Evolutionary conservation across 2,329 filamentous ascomycete species (phyloP).

Genomic region (Chrysosporium queenslandicum): DNA sequence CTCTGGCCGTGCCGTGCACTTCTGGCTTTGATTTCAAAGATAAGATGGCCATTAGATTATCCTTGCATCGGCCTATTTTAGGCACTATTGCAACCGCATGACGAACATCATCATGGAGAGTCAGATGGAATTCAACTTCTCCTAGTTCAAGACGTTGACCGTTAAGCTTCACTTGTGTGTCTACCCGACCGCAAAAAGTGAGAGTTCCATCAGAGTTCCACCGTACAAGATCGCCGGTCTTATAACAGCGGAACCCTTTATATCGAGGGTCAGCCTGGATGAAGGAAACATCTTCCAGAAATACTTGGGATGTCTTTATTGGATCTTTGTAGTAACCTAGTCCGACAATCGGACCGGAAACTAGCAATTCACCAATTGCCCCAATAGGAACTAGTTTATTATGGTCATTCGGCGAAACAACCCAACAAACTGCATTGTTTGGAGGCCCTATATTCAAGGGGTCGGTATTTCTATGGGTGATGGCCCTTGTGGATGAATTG

Average conservation of each 20-base stretch:
- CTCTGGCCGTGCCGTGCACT: too few species aligned
- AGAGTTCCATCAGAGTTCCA: conserved; percentile 25
- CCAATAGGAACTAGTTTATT: conserved; percentile 19
- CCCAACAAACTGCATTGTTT: conserved; percentile 16
- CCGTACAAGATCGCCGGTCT: conserved; percentile 29
- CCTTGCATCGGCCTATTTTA: neutral
- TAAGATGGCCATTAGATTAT: conserved; percentile 6
- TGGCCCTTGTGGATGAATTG: conserved; percentile 9
- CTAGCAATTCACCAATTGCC: conserved; percentile 23
- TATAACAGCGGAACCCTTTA: conserved; percentile 29
- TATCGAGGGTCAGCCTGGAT: conserved; percentile 14
- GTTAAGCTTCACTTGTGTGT: conserved; percentile 28
- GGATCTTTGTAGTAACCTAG: conserved; percentile 30
- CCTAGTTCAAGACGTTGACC: conserved; percentile 30
- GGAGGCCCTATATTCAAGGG: conserved; percentile 9
- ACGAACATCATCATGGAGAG: neutral
- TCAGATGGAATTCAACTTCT: conserved; percentile 24
- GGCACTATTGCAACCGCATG: conserved; percentile 1
- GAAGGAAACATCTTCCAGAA: conserved; percentile 17
- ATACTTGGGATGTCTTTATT: conserved; percentile 21
- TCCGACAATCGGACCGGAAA: conserved; percentile 29
- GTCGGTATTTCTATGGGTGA: neutral
- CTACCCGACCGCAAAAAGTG: conserved; percentile 27
- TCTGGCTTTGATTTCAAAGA: conserved; percentile 2
- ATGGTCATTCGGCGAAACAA: conserved; percentile 20